These are phyloP conservation scores for Acidomyces sp. DNA, from an alignment of 495 filamentous ascomycete species.

Conservation along the genomic window DNA sequence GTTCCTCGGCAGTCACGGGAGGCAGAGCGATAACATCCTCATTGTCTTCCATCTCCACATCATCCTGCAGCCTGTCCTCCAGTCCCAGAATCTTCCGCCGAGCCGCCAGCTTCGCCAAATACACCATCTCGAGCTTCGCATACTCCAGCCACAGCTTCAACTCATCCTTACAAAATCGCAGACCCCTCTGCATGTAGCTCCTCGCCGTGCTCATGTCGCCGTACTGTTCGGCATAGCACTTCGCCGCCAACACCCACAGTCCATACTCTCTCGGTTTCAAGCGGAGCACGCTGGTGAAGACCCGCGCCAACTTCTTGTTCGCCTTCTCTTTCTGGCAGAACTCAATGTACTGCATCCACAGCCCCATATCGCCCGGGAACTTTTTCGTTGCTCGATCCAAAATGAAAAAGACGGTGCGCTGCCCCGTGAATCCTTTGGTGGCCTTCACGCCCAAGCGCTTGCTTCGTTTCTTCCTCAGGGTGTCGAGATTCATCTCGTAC, in stretches of 20 bases:
- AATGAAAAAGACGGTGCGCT: slow-evolving; percentile 74
- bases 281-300: slow-evolving; percentile 64
- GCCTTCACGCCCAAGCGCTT: slow-evolving; percentile 61
- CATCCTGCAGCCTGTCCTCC: slow-evolving; percentile 29
- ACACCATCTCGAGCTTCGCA: slow-evolving; percentile 81
- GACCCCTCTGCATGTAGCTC: slow-evolving; percentile 76
- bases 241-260: slow-evolving; percentile 78
- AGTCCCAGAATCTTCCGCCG: slow-evolving; percentile 57
- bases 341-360: slow-evolving; percentile 90
- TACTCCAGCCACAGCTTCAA: slow-evolving; percentile 76
- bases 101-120: slow-evolving; percentile 64
- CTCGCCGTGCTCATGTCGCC: slow-evolving; percentile 76
- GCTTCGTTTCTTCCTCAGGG: slow-evolving; percentile 66
- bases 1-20: slow-evolving; percentile 47
- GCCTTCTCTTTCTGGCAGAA: slow-evolving; percentile 66
- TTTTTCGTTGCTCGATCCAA: slow-evolving; percentile 77
- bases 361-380: slow-evolving; percentile 63
- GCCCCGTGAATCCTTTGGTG: slow-evolving; percentile 45
- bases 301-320: slow-evolving; percentile 61
- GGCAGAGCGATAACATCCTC: slow-evolving; percentile 49
- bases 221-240: slow-evolving; percentile 56
- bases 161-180: slow-evolving; percentile 69
- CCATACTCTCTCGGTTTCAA: slow-evolving; percentile 73
- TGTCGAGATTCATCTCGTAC: slow-evolving; percentile 84
- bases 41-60: slow-evolving; percentile 25